Base-by-base conservation (phyloP, 1,284 basidiomycete genomes). In the Coniferiporia weirii region DNA sequence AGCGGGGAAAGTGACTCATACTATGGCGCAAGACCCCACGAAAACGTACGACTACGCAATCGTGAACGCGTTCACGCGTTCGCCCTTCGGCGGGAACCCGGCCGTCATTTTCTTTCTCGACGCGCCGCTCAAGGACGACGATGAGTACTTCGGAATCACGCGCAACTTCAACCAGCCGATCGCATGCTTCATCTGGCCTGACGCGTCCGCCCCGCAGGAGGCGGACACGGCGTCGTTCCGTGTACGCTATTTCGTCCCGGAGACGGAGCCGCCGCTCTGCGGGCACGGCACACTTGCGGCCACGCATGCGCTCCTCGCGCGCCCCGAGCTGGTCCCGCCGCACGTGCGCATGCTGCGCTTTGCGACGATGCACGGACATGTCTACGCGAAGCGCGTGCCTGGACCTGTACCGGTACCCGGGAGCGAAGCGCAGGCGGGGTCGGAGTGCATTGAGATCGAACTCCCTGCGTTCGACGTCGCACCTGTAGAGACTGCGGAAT, bases 251-350 rank as follows among this genome's bases (percentile, higher is more conserved):
- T 75, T 79, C 64, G 66, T 71, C 1, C 43, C 72, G 0, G 64
- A 45, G 22, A 19, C 47, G 6, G 77, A 80, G 65, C 56, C 70
- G 1, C 64, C 71, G 4, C 59, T 82, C 8, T 82, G 81, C 62
- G 80, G 81, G 27, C 82, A 83, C 64, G 82, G 71, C 3, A 76
- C 78, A 1, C 65, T 83, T 34, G 80, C 79, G 0, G 70, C 78
- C 4, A 72, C 76, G 0, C 70, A 73, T 49, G 70, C 71, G 4
- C 62, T 83, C 8, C 78, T 83, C 60, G 45, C 20, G 52, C 61
- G 36, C 54, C 66, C 65, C 0, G 65, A 63, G 56, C 63, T 66
- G n/a, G 66, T 71, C 4, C 52, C 66, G 6, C 56, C 65, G 8
- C 63, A 65, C 3, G 69, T 73, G 1, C 63, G 71, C 1, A 62